These are phyloP conservation scores for Fusarium humuli DNA, from an alignment of 2,329 filamentous ascomycete genomes.

Conservation along the genomic window DNA sequence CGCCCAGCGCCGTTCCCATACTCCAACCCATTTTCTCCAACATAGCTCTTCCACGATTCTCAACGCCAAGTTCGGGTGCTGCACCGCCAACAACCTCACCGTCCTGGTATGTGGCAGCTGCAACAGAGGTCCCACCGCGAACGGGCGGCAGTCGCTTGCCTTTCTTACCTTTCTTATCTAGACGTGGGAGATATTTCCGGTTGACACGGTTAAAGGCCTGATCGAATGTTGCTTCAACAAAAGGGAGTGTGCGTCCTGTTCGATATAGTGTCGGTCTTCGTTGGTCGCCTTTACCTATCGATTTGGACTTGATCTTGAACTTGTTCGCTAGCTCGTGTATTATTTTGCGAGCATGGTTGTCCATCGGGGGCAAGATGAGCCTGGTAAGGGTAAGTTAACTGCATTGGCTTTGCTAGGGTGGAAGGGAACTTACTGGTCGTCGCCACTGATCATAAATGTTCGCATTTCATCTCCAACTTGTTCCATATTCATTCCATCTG, in stretches of 20 bases:
- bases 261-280: slow-evolving; percentile 84
- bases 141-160: slow-evolving; percentile 45
- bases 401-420: not conserved
- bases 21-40: slow-evolving; percentile 98
- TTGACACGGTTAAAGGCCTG: slow-evolving; percentile 50
- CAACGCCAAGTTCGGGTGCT: slow-evolving; percentile 83
- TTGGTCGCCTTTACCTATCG: slow-evolving; percentile 76
- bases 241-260: slow-evolving; percentile 73
- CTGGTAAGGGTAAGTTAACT: slow-evolving; percentile 55
- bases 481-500: slow-evolving; percentile 75
- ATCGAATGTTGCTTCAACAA: slow-evolving; percentile 67
- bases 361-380: slow-evolving; percentile 84
- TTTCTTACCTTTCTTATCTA: slow-evolving; percentile 57
- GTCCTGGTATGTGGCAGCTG: slow-evolving; percentile 71
- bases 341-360: slow-evolving; percentile 78
- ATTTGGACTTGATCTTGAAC: slow-evolving; percentile 86
- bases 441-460: slow-evolving; percentile 73
- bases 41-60: slow-evolving; percentile 87
- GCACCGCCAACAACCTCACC: slow-evolving; percentile 89
- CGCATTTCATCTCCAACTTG: slow-evolving; percentile 80
- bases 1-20: slow-evolving; percentile 84
- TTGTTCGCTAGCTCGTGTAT: slow-evolving; percentile 82
- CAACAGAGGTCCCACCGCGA: slow-evolving; percentile 38
- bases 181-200: slow-evolving; percentile 67
- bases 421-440: slow-evolving; percentile 67